Evolutionary conservation across 1,139 yeast genomes (phyloP), one percentile per base, ranked within the genome.

Genomic region (Saccharomycopsis hybrid): DNA sequence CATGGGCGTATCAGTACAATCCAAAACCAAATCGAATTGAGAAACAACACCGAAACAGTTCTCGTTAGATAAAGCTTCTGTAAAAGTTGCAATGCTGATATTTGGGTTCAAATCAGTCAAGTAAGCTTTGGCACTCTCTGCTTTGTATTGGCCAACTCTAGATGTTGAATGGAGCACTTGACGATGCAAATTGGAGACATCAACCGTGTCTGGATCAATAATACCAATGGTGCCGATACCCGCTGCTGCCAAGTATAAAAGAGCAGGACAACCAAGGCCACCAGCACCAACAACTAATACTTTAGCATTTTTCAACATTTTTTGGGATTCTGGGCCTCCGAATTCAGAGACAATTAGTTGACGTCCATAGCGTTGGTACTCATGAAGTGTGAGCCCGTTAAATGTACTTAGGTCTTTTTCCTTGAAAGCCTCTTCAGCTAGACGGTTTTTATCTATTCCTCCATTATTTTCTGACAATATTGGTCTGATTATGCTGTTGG

Each of bases 221-320:
- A 94, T 85, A 3, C 97, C 97, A 30, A 92, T 72, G 2, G 69
- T 65, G 1, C 97, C 97, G 2, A 92, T 69, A 1, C 99, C 98
- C 0, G 96, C 85, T 0, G 95, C 96, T 0, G 84, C 81, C 2
- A 94, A 68, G 61, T 94, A 94, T 39, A 86, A 74, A 46, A 92
- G 66, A 0, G 95, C 95, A 0, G 98, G 97, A 57, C 95, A 85
- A 0, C 98, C 98, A 8, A 94, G 72, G 0, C 99, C 99, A 9
- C 98, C 99, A 0, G 97, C 97, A 1, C 99, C 99, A 5, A 94
- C 74, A 0, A 94, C 92, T 33, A 92, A 66, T 0, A 89, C 76
- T 44, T 70, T 76, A 1, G 92, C 56, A 0, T 64, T 57, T 58
- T 81, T 82, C 46, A 94, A 67, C 44, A 66, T 69, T 3, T 73